These are phyloP conservation scores for Leccinellum albellum DNA, from an alignment of 768 basidiomycete genomes.

Conservation along the genomic window DNA sequence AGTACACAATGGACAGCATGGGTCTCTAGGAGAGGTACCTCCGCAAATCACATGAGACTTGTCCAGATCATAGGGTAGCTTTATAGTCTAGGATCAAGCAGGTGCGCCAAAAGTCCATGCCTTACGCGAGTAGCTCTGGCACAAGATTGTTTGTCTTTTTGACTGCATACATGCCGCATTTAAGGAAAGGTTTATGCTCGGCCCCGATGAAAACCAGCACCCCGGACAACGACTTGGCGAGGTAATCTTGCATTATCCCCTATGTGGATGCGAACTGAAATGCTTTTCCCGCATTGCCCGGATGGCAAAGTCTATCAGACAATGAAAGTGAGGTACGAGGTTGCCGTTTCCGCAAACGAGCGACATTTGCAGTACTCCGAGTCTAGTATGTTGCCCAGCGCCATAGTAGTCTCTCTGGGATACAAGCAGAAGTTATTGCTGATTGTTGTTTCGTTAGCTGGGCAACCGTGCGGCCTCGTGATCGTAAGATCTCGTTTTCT, in stretches of 20 bases:
- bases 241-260: neutral
- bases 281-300: neutral
- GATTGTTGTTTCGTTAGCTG: neutral
- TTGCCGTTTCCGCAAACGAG: slow-evolving; percentile 3
- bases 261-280: neutral
- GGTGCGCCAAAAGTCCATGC: neutral
- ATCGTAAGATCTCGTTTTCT: neutral
- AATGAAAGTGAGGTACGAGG: slow-evolving; percentile 1
- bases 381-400: neutral
- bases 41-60: neutral
- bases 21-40: neutral
- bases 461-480: neutral
- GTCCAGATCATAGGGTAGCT: neutral
- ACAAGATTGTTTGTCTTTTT: neutral
- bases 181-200: neutral
- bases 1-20: too few species aligned
- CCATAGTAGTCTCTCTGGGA: neutral
- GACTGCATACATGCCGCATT: neutral
- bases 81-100: neutral
- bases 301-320: neutral
- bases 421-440: slow-evolving; percentile 2
- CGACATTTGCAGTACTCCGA: neutral
- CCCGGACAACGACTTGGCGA: neutral
- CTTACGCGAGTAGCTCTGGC: neutral
- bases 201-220: neutral